phyloP scores from a whole-genome alignment of 2,329 filamentous ascomycete genomes.

The Colletotrichum trifolii region DNA sequence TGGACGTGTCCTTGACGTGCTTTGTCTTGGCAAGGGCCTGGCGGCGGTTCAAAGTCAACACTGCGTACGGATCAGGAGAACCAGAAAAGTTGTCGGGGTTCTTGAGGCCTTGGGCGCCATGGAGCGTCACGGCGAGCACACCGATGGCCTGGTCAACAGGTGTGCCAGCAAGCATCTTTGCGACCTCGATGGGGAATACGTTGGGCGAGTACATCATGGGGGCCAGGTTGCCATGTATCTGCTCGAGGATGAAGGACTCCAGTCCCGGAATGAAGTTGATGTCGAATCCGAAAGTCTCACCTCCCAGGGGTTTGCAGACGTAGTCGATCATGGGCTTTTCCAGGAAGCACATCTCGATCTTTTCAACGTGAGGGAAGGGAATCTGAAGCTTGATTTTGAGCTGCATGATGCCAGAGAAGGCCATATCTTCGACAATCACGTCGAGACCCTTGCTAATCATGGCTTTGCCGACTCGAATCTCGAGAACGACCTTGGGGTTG shows the following conservation, averaged over 20 bases:
- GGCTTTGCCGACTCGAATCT: conserved; percentile 94
- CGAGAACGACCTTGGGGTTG: conserved; percentile 95
- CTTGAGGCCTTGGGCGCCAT: conserved; percentile 92
- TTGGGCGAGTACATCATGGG: conserved; percentile 99
- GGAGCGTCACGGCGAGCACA: conserved; percentile 89
- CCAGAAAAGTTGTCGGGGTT: conserved; percentile 95
- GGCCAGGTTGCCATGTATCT: conserved; percentile 91
- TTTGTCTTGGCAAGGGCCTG: conserved; percentile 89
- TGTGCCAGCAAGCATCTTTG: conserved; percentile 96
- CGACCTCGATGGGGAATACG: conserved; percentile 97
- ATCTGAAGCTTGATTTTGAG: conserved; percentile 98
- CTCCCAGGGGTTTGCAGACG: conserved; percentile 96
- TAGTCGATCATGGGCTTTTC: conserved; percentile 93
- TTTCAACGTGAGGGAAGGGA: conserved; percentile 94
- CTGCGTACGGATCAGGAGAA: conserved; percentile 89
- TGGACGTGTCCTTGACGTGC: conserved; percentile 83
- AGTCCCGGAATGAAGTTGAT: conserved; percentile 99
- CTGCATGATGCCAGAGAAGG: conserved; percentile 94
- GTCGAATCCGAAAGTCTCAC: conserved; percentile 95
- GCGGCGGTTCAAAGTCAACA: conserved; percentile 86
- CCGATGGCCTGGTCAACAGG: conserved; percentile 96
- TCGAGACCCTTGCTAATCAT: conserved; percentile 97
- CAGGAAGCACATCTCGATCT: conserved; percentile 93
- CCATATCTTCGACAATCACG: conserved; percentile 98
- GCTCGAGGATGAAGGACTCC: conserved; percentile 92